A percentile compares a stretch with the other conserved stretches of the same genome.
phyloP scores from a whole-genome alignment of 2,329 filamentous ascomycete genomes.

The Bertia moriformis region DNA sequence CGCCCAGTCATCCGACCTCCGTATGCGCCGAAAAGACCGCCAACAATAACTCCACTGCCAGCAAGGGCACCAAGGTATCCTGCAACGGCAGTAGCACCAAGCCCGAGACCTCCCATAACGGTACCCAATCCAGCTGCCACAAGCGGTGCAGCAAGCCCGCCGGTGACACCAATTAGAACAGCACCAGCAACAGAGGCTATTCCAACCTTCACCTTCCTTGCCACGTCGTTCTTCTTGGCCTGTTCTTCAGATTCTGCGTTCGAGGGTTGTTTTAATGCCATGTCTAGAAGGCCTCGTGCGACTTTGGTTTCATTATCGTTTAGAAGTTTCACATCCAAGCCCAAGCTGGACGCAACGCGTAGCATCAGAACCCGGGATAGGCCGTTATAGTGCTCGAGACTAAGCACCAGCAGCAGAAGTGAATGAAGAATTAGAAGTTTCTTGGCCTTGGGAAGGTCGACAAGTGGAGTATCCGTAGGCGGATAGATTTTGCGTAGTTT shows the following conservation, averaged over 20 bases:
- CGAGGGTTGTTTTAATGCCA: constrained; percentile 55
- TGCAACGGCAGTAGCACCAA: constrained; percentile 61
- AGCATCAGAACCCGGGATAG: constrained; percentile 61
- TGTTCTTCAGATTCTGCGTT: constrained; percentile 51
- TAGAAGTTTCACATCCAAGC: constrained; percentile 49
- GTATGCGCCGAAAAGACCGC: constrained; percentile 83
- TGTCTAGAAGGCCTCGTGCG: constrained; percentile 58
- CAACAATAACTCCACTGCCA: constrained; percentile 66
- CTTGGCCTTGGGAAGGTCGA: constrained; percentile 41
- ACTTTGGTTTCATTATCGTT: constrained; percentile 62
- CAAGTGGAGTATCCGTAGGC: constrained; percentile 45
- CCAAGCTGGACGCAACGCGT: constrained; percentile 54
- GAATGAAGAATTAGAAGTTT: constrained; percentile 57
- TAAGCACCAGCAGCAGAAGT: constrained; percentile 58
- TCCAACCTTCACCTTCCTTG: constrained; percentile 61
- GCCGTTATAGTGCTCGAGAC: constrained; percentile 62
- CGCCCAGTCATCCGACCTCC: constrained; percentile 68
- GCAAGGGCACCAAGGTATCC: constrained; percentile 68
- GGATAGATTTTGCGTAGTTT: constrained; percentile 25
- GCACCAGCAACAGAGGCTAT: constrained; percentile 21
- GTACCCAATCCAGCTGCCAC: constrained; percentile 67
- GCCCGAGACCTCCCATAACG: constrained; percentile 61
- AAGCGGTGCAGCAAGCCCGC: constrained; percentile 64
- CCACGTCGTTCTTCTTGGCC: constrained; percentile 47
- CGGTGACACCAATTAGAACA: constrained; percentile 55